These are phyloP conservation scores for Fusarium sp. DNA, from an alignment of 2,329 filamentous ascomycete genomes.

Conservation along the genomic window DNA sequence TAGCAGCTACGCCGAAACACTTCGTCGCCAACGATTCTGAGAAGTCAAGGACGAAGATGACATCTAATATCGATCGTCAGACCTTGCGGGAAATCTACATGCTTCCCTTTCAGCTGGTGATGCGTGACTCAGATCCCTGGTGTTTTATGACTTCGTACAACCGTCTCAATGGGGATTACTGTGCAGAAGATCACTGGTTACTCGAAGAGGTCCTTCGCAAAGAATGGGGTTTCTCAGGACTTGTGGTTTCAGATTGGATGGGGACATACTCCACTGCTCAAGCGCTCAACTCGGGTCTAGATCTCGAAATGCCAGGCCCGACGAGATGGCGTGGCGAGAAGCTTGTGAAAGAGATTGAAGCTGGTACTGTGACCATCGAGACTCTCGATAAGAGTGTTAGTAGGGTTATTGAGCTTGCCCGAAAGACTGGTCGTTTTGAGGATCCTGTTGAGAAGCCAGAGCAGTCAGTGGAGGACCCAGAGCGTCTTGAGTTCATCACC, in stretches of 20 bases:
- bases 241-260: conserved; percentile 7
- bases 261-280: conserved; percentile 6
- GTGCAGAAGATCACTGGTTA: not conserved
- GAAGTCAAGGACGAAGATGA: conserved; percentile 3
- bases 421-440: not conserved
- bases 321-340: not conserved
- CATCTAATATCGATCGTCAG: not conserved
- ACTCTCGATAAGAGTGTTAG: not conserved
- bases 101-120: not conserved
- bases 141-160: conserved; percentile 16
- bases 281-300: not conserved
- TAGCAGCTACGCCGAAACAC: conserved; percentile 8
- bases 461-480: not conserved
- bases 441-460: not conserved
- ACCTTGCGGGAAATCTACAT: conserved; percentile 5
- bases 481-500: not conserved
- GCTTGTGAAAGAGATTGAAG: not conserved
- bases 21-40: conserved; percentile 14
- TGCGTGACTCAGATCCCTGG: conserved; percentile 9
- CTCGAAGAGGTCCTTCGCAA: not conserved
- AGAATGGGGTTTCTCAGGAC: not conserved
- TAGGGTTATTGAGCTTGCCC: not conserved
- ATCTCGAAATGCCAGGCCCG: conserved; percentile 8
- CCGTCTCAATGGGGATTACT: not conserved
- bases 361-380: not conserved